Conservation (phyloP, 768 basidiomycete species). For the Pulveroboletus sp. region DNA sequence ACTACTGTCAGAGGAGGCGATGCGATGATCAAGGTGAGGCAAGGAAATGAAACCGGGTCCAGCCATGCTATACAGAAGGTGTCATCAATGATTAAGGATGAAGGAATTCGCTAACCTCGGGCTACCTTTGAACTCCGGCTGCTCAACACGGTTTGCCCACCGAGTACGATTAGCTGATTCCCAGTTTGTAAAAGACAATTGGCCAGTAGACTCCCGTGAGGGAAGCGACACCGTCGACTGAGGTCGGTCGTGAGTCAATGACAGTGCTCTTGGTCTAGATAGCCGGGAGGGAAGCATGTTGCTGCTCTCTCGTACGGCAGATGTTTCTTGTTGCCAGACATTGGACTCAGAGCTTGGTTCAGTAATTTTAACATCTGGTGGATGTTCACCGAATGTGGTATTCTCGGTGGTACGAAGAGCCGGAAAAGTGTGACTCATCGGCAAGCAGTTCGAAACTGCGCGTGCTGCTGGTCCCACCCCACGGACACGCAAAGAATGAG, state of each 20-base stretch:
- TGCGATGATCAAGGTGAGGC: slow-evolving; percentile 8
- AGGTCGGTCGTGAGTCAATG: slow-evolving; percentile 26
- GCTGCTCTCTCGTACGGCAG: not conserved
- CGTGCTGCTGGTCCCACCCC: slow-evolving; percentile 3
- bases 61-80: slow-evolving; percentile 8
- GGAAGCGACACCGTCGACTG: slow-evolving; percentile 15
- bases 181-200: slow-evolving; percentile 26
- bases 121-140: slow-evolving; percentile 8
- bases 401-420: slow-evolving; percentile 5
- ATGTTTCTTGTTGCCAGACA: slow-evolving; percentile 14
- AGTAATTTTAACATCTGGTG: not conserved
- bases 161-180: slow-evolving; percentile 22
- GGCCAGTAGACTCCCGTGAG: slow-evolving; percentile 27
- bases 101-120: slow-evolving; percentile 13
- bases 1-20: slow-evolving; percentile 19
- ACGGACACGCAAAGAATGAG: slow-evolving; percentile 22
- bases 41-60: slow-evolving; percentile 10
- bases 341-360: slow-evolving; percentile 1
- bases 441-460: slow-evolving; percentile 13
- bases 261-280: slow-evolving; percentile 28
- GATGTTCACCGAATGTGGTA: not conserved
- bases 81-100: slow-evolving; percentile 5
- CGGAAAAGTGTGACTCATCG: slow-evolving; percentile 16
- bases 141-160: slow-evolving; percentile 16
- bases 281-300: slow-evolving; percentile 6